Conservation (phyloP, 2,329 filamentous ascomycete genomes). For the Gremmenia infestans region DNA sequence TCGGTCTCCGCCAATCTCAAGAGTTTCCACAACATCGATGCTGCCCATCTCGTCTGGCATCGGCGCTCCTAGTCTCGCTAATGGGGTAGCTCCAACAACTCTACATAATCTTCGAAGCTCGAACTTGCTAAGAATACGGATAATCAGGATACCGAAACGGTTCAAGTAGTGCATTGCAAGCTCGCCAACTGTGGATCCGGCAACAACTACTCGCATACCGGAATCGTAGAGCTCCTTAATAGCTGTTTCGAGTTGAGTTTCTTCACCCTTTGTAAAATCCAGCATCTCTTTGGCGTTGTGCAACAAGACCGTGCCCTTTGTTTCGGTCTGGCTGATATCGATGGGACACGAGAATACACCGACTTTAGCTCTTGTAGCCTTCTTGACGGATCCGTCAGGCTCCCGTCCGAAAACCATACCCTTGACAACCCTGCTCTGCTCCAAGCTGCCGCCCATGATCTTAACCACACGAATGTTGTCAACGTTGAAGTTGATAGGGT, state of each 20-base stretch:
- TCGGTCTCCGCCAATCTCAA: slow-evolving; percentile 95
- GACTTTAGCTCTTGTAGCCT: slow-evolving; percentile 88
- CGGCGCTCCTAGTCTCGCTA: slow-evolving; percentile 89
- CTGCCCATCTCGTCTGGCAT: slow-evolving; percentile 99
- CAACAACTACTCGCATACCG: slow-evolving; percentile 85
- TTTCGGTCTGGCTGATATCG: slow-evolving; percentile 94
- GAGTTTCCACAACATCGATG: slow-evolving; percentile 91
- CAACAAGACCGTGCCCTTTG: slow-evolving; percentile 93
- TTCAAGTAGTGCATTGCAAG: slow-evolving; percentile 97
- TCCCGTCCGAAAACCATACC: slow-evolving; percentile 98
- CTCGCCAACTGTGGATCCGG: slow-evolving; percentile 90
- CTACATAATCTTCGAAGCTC: slow-evolving; percentile 92
- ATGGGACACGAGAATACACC: slow-evolving; percentile 95
- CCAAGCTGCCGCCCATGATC: slow-evolving; percentile 96
- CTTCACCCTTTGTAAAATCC: slow-evolving; percentile 96
- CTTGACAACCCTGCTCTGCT: slow-evolving; percentile 90
- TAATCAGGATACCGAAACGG: slow-evolving; percentile 90
- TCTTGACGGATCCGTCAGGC: slow-evolving; percentile 89
- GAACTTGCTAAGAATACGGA: slow-evolving; percentile 97
- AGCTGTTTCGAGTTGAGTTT: slow-evolving; percentile 79
- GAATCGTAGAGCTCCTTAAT: slow-evolving; percentile 97
- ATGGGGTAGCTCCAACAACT: slow-evolving; percentile 92
- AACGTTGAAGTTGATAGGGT: slow-evolving; percentile 93
- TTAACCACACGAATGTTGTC: slow-evolving; percentile 99
- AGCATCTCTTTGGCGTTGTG: slow-evolving; percentile 99